Evolutionary conservation across 306 rosid genomes (phyloP).

Genomic region (Prunus fruticosa): DNA sequence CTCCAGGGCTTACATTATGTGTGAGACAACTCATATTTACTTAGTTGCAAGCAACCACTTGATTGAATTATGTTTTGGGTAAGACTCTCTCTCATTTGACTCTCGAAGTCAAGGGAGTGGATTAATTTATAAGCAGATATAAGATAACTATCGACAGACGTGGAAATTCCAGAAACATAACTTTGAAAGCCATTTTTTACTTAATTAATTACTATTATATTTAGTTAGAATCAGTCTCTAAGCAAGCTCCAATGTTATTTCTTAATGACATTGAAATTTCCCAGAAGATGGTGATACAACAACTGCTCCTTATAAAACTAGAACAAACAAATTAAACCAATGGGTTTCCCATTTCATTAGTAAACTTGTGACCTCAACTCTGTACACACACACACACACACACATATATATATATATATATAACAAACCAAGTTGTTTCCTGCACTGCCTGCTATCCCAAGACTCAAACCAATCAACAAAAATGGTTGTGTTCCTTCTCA

Average conservation of each 20-base stretch:
- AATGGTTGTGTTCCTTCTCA: slow-evolving; percentile 39
- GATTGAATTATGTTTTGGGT: no score
- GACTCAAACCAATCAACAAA: slow-evolving; percentile 1
- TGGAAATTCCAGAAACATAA: no score
- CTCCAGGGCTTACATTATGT: no score
- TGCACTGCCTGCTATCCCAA: neutral
- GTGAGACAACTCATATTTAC: no score
- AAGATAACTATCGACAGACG: no score
- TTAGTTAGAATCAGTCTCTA: neutral
- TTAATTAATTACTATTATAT: neutral
- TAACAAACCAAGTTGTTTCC: neutral
- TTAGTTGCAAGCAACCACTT: no score
- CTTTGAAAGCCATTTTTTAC: no score
- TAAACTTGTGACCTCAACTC: neutral
- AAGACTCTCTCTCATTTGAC: no score
- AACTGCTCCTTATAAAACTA: slow-evolving; percentile 7
- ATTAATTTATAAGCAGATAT: no score
- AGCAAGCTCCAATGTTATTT: neutral
- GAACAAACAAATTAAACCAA: neutral
- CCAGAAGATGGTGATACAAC: slow-evolving; percentile 7
- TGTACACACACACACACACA: neutral
- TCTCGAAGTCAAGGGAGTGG: no score
- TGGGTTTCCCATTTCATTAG: neutral
- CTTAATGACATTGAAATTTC: slow-evolving; percentile 4
- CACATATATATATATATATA: neutral